Evolutionary conservation across 257 asterid genomes (phyloP).

Genomic region (Catharanthus roseus): DNA sequence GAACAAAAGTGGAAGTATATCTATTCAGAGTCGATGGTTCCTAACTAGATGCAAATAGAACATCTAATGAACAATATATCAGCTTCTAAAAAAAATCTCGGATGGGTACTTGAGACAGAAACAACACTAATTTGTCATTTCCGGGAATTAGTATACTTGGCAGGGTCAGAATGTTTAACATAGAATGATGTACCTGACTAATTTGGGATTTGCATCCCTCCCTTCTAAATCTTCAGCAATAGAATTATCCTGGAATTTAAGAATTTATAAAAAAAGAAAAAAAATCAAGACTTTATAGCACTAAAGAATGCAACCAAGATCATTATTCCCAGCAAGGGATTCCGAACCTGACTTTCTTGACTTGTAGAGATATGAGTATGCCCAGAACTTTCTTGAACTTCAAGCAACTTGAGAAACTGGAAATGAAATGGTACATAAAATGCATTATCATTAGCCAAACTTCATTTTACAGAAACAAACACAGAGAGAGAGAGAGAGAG

Average conservation of each 20-base stretch:
- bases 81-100: not conserved
- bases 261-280: too few species aligned
- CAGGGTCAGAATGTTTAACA: not conserved
- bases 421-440: conserved; percentile 11
- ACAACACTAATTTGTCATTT: not conserved
- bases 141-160: not conserved
- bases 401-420: conserved; percentile 41
- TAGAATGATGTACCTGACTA: conserved; percentile 33
- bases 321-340: not conserved
- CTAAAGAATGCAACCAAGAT: not conserved
- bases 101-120: not conserved
- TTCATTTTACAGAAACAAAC: not conserved
- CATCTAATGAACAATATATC: not conserved
- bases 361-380: conserved; percentile 22
- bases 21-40: not conserved
- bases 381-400: conserved; percentile 22
- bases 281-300: conserved; percentile 1
- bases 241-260: conserved; percentile 35
- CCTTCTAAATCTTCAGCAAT: conserved; percentile 37
- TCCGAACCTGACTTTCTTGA: conserved; percentile 32
- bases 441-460: conserved; percentile 13
- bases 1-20: not conserved
- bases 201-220: conserved; percentile 40
- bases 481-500: too few species aligned
- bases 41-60: too few species aligned